Evolutionary conservation across 257 asterid species (phyloP).

Genomic region (Solanum verrucosum): DNA sequence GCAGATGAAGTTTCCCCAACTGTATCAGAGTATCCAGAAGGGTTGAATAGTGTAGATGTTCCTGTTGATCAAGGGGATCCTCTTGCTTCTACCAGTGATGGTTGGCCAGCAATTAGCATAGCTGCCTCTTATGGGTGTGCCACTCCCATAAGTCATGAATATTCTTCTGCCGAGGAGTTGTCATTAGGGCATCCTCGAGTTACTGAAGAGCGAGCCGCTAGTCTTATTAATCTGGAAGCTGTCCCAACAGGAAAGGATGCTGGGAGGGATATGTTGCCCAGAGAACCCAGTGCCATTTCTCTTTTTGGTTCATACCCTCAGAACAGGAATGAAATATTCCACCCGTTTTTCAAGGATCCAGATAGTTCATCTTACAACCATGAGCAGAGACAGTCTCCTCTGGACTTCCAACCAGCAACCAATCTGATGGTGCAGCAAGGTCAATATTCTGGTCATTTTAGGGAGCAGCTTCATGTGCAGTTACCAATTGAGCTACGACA

Average conservation of each 20-base stretch:
- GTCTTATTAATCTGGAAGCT: conserved; percentile 33
- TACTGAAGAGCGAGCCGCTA: conserved; percentile 37
- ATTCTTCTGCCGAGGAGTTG: conserved; percentile 43
- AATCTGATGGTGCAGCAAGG: conserved; percentile 40
- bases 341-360: conserved; percentile 49
- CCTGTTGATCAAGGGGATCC: conserved; percentile 30
- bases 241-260: conserved; percentile 27
- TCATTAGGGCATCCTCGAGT: conserved; percentile 50
- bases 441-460: conserved; percentile 44
- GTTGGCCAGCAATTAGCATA: conserved; percentile 57
- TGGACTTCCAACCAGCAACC: conserved; percentile 41
- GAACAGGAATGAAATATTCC: conserved; percentile 51
- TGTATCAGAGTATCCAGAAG: conserved; percentile 35
- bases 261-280: conserved; percentile 38
- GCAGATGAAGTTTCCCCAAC: conserved; percentile 26
- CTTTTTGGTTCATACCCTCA: conserved; percentile 44
- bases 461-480: conserved; percentile 44
- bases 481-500: conserved; percentile 45
- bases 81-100: conserved; percentile 31
- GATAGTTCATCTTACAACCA: conserved; percentile 39
- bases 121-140: conserved; percentile 46
- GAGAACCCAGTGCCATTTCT: conserved; percentile 35
- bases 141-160: conserved; percentile 36
- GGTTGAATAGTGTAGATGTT: conserved; percentile 29
- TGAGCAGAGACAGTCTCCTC: conserved; percentile 41